Evolutionary conservation across 495 filamentous ascomycete genomes (phyloP), one percentile per base, ranked within the genome.

Genomic region (Aspergillus kassunensis): DNA sequence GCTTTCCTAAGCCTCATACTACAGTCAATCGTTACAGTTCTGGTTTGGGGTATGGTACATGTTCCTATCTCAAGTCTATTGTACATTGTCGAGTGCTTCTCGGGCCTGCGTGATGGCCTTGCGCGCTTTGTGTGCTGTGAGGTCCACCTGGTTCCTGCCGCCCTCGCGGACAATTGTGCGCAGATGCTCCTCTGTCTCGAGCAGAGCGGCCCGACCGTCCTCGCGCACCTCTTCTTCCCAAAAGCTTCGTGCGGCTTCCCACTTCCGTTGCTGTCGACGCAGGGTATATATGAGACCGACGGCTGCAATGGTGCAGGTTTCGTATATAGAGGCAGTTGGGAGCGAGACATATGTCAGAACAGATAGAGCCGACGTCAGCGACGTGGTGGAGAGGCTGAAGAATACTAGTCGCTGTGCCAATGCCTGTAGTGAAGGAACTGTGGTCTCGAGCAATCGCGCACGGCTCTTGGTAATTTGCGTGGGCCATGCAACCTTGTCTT

Each of bases 181-280:
- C 36, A 91, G 70, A 16, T 75, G 76, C 21, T 76, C 70, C 66
- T 98, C 93, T 1, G 82, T 83, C 23, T 80, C 76, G 48, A 79
- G 78, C 42, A 97, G 68, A 4, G 86, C 83, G 44, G 79, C 80
- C 48, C 90, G 78, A 7, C 91, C 93, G 53, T 88, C 84, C 61
- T 96, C 91, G 54, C 83, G 79, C 9, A 96, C 80, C 59, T 87
- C 82, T 4, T 74, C 81, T 62, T 90, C 82, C 85, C 90, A 97
- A 56, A 76, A 81, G 6, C 58, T 67, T 31, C 85, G 78, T 10
- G 85, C 87, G 7, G 59, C 65, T 53, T 90, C 87, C 92, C 92
- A 97, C 57, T 80, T 72, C 56, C 67, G 82, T 67, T 97, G 92
- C 71, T 97, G 75, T 18, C 85, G 74, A 19, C 84, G 70, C 55